A percentile compares a stretch with the other conserved stretches of the same genome.
Conservation (phyloP, 306 rosid genomes). For the Pueraria montana region DNA sequence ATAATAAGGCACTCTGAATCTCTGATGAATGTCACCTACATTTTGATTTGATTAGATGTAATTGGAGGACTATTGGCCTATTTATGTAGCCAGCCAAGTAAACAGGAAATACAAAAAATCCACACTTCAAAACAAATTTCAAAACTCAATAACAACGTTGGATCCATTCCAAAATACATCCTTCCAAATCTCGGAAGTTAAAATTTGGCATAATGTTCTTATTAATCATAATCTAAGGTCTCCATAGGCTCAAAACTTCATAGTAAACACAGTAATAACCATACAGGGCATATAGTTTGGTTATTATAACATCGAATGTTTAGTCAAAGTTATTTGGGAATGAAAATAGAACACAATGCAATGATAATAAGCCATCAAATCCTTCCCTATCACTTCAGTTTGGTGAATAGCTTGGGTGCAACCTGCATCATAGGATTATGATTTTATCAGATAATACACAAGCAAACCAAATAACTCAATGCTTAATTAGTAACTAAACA, state of each 20-base stretch:
- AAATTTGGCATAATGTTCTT: constrained; percentile 38
- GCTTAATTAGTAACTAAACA: background rate
- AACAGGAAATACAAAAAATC: background rate
- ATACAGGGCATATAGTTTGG: constrained; percentile 41
- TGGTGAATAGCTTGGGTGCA: constrained; percentile 74
- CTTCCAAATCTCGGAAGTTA: constrained; percentile 31
- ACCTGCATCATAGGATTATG: constrained; percentile 69
- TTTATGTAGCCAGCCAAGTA: background rate
- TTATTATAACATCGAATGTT: constrained; percentile 48
- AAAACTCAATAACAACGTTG: constrained; percentile 13
- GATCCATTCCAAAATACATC: constrained; percentile 23
- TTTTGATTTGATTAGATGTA: background rate
- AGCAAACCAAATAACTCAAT: constrained; percentile 16
- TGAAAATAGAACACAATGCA: constrained; percentile 43
- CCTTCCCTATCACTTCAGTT: constrained; percentile 67
- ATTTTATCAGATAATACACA: constrained; percentile 25
- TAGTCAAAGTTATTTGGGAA: constrained; percentile 38
- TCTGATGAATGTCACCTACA: background rate
- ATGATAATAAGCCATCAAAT: constrained; percentile 40
- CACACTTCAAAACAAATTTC: constrained; percentile 15
- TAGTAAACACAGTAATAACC: constrained; percentile 43
- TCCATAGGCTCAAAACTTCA: constrained; percentile 50
- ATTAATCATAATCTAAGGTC: constrained; percentile 56
- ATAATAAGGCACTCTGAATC: background rate
- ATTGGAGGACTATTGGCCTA: background rate